Evolutionary conservation across 345 rosid species (phyloP), one percentile per base, ranked within the genome.

Genomic region (Bruguiera gymnorhiza): DNA sequence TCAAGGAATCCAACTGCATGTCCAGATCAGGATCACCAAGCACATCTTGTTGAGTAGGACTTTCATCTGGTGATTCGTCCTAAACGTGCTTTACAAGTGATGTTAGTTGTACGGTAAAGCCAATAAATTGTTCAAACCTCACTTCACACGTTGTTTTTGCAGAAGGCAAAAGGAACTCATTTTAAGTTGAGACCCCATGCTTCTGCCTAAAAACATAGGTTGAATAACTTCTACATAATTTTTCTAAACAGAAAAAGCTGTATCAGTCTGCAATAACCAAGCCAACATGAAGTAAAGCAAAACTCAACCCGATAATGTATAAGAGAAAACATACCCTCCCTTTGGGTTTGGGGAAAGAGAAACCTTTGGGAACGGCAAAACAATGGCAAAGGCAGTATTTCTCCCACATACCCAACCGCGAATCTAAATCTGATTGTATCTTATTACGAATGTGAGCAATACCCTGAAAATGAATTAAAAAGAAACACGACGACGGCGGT

Each of bases 321-420:
- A 8, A 21, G 61, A 68, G 68, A 50, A 29, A 64, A 63, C 95
- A 15, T 85, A 92, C 99, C 80, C 30, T 83, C 65, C 70, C 62
- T 11, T 3, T 15, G 50, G 19, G 19, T 13, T 43, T 43, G 50
- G 86, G 87, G 16, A 86, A 62, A 31, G 79, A 70, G 78, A 92
- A 87, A 2, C 89, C 94, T 65, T 92, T 71, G 30, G 97, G 99
- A 79, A 88, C 89, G 0, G 83, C 70, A 66, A 95, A 95, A 80
- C 88, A 86, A 75, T 80, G 83, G 64, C 57, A 76, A 74, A 88
- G 71, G 77, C 93, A 88, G 76, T 90, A 92, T 51, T 70, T 69
- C 83, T 89, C 92, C 97, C 97, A 94, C 83, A 87, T 67, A 60
- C 76, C 71, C 78, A 89, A 76, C 59, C 88, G 82, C 60, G 67